Conservation (phyloP, 805 yeast genomes). For the Clavispora phyllophila region DNA sequence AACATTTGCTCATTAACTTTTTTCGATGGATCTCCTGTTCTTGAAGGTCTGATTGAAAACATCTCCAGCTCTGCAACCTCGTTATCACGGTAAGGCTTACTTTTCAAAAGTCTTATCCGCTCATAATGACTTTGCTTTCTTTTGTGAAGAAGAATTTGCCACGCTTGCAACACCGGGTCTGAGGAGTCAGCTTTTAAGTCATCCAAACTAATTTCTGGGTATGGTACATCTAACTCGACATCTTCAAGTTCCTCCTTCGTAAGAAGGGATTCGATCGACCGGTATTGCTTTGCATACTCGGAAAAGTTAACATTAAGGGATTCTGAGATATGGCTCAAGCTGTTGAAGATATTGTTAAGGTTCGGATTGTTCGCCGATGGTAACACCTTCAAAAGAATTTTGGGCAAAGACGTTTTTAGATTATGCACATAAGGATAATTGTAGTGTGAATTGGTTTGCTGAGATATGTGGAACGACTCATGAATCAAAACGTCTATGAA, state of each 20-base stretch:
- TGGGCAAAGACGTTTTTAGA: slow-evolving; percentile 30
- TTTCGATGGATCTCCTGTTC: slow-evolving; percentile 20
- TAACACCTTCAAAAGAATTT: slow-evolving; percentile 27
- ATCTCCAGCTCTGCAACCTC: slow-evolving; percentile 17
- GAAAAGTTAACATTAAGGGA: slow-evolving; percentile 27
- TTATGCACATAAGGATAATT: slow-evolving; percentile 35
- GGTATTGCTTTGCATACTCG: slow-evolving; percentile 24
- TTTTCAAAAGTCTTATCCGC: slow-evolving; percentile 35
- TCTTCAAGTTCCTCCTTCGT: slow-evolving; percentile 31
- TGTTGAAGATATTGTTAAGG: slow-evolving; percentile 30
- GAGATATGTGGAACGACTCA: slow-evolving; percentile 30
- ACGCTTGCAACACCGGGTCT: slow-evolving; percentile 35
- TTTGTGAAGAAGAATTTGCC: slow-evolving; percentile 44
- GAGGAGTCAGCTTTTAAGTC: slow-evolving; percentile 13
- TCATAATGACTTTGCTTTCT: slow-evolving; percentile 51
- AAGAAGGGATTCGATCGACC: slow-evolving; percentile 25
- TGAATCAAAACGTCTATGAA: slow-evolving; percentile 59
- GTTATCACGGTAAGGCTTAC: slow-evolving; percentile 17
- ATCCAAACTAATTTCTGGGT: slow-evolving; percentile 25
- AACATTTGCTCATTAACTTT: slow-evolving; percentile 19
- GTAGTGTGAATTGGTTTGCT: slow-evolving; percentile 29
- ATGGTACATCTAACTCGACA: slow-evolving; percentile 28
- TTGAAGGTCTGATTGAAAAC: slow-evolving; percentile 20
- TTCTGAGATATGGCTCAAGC: slow-evolving; percentile 34
- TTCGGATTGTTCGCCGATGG: slow-evolving; percentile 35